Evolutionary conservation across 1,284 basidiomycete species (phyloP).

Genomic region (Sanghuangporus weigelae): DNA sequence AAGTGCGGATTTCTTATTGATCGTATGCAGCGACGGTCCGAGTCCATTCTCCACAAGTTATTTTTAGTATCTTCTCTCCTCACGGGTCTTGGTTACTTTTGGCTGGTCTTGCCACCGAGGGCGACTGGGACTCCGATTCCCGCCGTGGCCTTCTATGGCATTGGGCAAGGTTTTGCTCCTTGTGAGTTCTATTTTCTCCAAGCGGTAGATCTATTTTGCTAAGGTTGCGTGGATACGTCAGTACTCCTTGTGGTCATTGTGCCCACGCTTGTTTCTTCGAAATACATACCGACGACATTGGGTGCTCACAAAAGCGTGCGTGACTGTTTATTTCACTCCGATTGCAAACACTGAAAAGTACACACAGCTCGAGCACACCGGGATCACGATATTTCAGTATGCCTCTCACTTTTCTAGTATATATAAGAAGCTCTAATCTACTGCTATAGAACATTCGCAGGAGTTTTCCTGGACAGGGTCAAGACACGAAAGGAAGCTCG

Average conservation of each 20-base stretch:
- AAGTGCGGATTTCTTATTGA: constrained; percentile 63
- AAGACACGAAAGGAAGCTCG: constrained; percentile 18
- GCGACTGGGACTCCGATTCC: constrained; percentile 56
- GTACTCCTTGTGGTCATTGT: constrained; percentile 74
- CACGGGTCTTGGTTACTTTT: constrained; percentile 59
- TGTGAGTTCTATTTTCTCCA: constrained; percentile 35
- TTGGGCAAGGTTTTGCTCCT: constrained; percentile 71
- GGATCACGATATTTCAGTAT: constrained; percentile 59
- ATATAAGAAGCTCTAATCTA: constrained; percentile 43
- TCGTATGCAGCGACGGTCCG: constrained; percentile 44
- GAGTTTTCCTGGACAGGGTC: constrained; percentile 19
- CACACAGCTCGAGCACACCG: constrained; percentile 63
- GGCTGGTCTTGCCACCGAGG: constrained; percentile 57
- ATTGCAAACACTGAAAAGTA: neutral
- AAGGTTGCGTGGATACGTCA: constrained; percentile 22
- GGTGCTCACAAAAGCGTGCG: constrained; percentile 76
- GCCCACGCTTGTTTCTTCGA: constrained; percentile 62
- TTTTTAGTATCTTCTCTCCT: constrained; percentile 57
- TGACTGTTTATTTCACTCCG: constrained; percentile 15
- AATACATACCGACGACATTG: constrained; percentile 73
- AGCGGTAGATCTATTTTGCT: neutral
- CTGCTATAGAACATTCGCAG: constrained; percentile 25
- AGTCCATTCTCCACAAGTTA: constrained; percentile 48
- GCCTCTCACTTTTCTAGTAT: constrained; percentile 39
- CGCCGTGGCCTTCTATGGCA: constrained; percentile 56